phyloP scores from a whole-genome alignment of 441 rosid genomes.

The Populus trichocarpa region DNA sequence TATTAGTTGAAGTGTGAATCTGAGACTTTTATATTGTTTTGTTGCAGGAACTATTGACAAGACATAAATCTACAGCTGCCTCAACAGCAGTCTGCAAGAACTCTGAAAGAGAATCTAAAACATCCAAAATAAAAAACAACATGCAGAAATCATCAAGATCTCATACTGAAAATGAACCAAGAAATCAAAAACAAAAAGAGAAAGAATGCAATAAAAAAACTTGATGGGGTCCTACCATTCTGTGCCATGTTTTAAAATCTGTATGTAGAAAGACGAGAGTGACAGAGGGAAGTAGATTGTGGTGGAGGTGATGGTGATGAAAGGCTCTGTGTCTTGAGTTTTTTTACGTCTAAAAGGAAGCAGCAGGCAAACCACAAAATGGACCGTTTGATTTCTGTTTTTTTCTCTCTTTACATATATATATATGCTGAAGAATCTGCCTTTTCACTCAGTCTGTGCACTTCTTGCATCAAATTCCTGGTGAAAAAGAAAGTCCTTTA shows the following conservation, averaged over 20 bases:
- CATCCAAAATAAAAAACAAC: too few species aligned
- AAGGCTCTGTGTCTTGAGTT: neutral
- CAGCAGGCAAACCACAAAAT: neutral
- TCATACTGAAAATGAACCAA: neutral
- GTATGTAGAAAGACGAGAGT: neutral
- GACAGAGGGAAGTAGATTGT: neutral
- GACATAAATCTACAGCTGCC: conserved; percentile 85
- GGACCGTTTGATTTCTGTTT: neutral
- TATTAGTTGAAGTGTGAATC: neutral
- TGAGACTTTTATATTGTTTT: conserved; percentile 15
- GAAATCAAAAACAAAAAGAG: neutral
- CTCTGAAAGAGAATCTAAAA: conserved; percentile 50
- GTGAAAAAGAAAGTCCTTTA: neutral
- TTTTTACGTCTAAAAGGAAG: neutral
- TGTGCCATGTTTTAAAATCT: conserved; percentile 37
- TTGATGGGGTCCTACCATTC: conserved; percentile 39
- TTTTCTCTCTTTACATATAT: too few species aligned
- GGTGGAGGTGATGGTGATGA: neutral
- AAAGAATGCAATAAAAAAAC: neutral
- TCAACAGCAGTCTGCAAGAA: conserved; percentile 23
- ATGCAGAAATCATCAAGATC: conserved; percentile 10
- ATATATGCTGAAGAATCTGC: neutral
- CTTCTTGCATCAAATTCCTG: neutral
- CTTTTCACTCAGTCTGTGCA: neutral
- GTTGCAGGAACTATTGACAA: conserved; percentile 78